These are phyloP conservation scores for Mesotaenium endlicherianum DNA, from an alignment of 139 green algal genomes.

Conservation along the genomic window DNA sequence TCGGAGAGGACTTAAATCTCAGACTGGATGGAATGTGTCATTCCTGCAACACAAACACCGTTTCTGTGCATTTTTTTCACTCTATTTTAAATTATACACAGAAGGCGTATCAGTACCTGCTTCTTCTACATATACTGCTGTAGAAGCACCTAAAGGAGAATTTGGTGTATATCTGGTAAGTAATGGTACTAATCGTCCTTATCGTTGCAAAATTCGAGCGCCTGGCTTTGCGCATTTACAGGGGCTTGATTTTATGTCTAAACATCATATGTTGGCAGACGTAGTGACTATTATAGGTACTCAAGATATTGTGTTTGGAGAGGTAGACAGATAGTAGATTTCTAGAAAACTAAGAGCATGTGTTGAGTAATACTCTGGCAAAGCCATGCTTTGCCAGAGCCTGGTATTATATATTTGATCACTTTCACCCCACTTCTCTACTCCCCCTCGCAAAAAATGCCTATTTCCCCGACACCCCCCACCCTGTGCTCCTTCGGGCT, in stretches of 20 bases:
- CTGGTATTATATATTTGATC: too few species aligned
- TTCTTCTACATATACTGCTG: conserved; percentile 67
- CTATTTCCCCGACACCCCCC: too few species aligned
- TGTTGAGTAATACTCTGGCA: too few species aligned
- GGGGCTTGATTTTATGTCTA: conserved; percentile 69
- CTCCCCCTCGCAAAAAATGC: too few species aligned
- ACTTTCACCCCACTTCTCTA: too few species aligned
- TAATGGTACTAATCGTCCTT: conserved; percentile 75
- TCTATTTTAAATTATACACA: conserved; percentile 82
- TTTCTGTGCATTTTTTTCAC: too few species aligned
- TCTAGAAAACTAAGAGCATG: too few species aligned
- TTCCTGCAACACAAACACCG: too few species aligned
- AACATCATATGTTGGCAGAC: conserved; percentile 77
- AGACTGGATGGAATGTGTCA: too few species aligned
- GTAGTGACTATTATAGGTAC: conserved; percentile 84
- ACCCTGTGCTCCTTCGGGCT: too few species aligned
- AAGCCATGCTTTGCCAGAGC: too few species aligned
- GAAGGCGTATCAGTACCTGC: conserved; percentile 59
- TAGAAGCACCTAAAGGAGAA: too few species aligned
- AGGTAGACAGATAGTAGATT: conserved; percentile 61
- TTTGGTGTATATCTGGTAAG: conserved; percentile 80
- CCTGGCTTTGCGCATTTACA: conserved; percentile 75
- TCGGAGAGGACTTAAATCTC: conserved; percentile 7
- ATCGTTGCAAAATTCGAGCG: conserved; percentile 76
- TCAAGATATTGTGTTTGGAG: conserved; percentile 85